These are phyloP conservation scores for Capsicum baccatum DNA, from an alignment of 257 asterid genomes.

Conservation along the genomic window DNA sequence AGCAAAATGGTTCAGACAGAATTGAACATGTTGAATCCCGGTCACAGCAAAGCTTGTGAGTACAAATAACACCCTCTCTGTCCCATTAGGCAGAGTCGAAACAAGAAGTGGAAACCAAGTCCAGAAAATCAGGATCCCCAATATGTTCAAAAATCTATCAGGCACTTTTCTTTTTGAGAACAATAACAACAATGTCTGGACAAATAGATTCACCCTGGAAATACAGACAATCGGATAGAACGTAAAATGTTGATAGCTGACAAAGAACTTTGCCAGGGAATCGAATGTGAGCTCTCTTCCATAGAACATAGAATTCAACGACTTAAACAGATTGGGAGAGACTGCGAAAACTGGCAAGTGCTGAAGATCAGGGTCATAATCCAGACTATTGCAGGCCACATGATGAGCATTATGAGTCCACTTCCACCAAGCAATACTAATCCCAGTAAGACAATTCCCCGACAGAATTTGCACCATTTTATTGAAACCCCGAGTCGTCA, in stretches of 20 bases:
- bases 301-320: slow-evolving; percentile 63
- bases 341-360: slow-evolving; percentile 89
- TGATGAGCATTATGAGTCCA: slow-evolving; percentile 98
- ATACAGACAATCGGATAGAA: slow-evolving; percentile 72
- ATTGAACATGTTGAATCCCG: slow-evolving; percentile 79
- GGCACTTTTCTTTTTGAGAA: slow-evolving; percentile 67
- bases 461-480: slow-evolving; percentile 65
- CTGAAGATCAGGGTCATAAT: slow-evolving; percentile 90
- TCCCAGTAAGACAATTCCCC: slow-evolving; percentile 87
- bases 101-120: slow-evolving; percentile 87
- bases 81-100: slow-evolving; percentile 68
- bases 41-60: slow-evolving; percentile 59
- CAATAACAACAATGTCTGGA: slow-evolving; percentile 70
- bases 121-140: slow-evolving; percentile 80
- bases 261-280: slow-evolving; percentile 57
- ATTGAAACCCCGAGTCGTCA: slow-evolving; percentile 56
- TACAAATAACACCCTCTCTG: slow-evolving; percentile 63
- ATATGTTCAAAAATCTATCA: slow-evolving; percentile 64
- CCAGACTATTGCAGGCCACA: slow-evolving; percentile 79
- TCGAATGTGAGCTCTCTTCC: slow-evolving; percentile 68
- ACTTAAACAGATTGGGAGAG: slow-evolving; percentile 53
- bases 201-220: slow-evolving; percentile 74
- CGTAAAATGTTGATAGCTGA: slow-evolving; percentile 75
- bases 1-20: slow-evolving; percentile 84
- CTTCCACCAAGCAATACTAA: slow-evolving; percentile 98